Base-by-base conservation (phyloP, 2,329 filamentous ascomycete species). In the Calonectria crousiana region DNA sequence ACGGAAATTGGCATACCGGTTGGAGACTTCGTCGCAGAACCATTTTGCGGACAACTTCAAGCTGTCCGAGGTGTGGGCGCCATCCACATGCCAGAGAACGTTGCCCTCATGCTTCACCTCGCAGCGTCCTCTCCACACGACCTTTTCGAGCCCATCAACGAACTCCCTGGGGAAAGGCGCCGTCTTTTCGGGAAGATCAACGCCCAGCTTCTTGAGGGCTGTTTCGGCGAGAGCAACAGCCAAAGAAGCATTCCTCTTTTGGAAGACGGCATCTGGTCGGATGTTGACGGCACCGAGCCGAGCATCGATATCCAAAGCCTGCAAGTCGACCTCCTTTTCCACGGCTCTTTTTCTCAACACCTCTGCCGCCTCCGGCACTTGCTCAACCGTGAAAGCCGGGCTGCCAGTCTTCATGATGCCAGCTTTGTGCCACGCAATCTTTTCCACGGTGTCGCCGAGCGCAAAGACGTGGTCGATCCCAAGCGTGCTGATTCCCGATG, bases 61-160 rank as follows among this genome's bases (percentile, higher is more conserved):
- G 82, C 95, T 98, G 82, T 98, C 96, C 4, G 94, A 89, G 0
- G 96, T 99, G 84, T 99, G 97, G 3, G 95, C 97, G 11, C 97
- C 96, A 82, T 99, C 97, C 26, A 99, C 91, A 81, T 96, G 94
- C 96, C 96, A 99, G 20, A 88, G 89, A 6, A 98, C 87, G 2
- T 81, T 81, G 3, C 87, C 87, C 74, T 92, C 90, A 4, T 84
- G 78, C 79, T 89, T 91, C 51, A 89, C 85, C 77, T 93, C 91
- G 81, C 96, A 98, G 58, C 97, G 90, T 5, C 96, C 97, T 51
- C 95, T 90, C 87, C 95, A 94, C 3, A 92, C 90, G 3, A 95
- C 93, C 78, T 91, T 86, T 82, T 96, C 92, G 1, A 99, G 87
- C 0, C 95, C 97, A 18, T 90, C 87, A 30, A 92, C 86, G 81